Base-by-base conservation (phyloP, 2,329 filamentous ascomycete genomes). In the Cytospora piceae region DNA sequence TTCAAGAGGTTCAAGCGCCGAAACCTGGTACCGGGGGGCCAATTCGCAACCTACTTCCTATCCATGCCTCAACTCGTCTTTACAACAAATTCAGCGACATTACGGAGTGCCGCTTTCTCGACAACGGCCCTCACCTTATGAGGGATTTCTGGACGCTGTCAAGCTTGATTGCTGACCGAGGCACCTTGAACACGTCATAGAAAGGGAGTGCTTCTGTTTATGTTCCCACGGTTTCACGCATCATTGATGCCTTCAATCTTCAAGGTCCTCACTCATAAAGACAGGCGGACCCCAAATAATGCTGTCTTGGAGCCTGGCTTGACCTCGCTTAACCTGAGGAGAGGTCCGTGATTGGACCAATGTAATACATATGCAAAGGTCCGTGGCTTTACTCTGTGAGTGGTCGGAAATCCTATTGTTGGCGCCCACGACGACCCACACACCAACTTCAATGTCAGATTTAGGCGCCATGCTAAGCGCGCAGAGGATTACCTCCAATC, bases 391-490 rank as follows among this genome's bases (percentile, higher is more conserved):
- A 37, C 34, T 37, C 34, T 24, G 46, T 42, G 39, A 20, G 46
- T 49, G 46, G 20, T 49, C 4, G 22, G 11, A 24, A 24, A n/a
- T 22, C 9, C n/a, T 11, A 6, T 20, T 22, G n/a, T 63, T 63
- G 61, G 61, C 61, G 61, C 61, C 61, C 53, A 24, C 37, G 53
- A 57, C 9, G 22, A 14, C 46, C 22, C 11, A 49, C 46, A 49
- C 46, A 49, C 46, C 46, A 49, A 46, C 20, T 46, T 9, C n/a
- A 49, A 5, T 22, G n/a, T 14, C 17, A 49, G n/a, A 63, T 63
- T 57, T 63, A 63, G 61, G 53, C 61, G 61, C 61, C 61, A 32
- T 49, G 31, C 42, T 63, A 63, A 63, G 61, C 61, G 61, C 61
- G 61, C 61, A 63, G 39, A 63, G 60, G 60, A 63, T 51, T 39